These are phyloP conservation scores for Pythium pyrilobum DNA, from an alignment of 352 stramenopile species.

Conservation along the genomic window DNA sequence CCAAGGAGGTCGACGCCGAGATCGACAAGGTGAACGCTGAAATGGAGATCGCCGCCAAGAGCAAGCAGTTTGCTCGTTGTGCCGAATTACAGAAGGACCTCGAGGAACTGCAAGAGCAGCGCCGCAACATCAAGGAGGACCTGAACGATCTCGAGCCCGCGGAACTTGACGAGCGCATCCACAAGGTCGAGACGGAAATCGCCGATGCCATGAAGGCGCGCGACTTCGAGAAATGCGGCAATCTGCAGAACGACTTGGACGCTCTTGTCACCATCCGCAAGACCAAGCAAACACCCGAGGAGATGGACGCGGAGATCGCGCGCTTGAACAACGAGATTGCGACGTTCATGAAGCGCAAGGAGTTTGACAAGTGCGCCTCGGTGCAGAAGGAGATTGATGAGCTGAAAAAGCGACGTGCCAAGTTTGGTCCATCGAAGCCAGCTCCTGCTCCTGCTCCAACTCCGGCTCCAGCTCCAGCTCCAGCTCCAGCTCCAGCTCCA, in stretches of 20 bases:
- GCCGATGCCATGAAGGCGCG: constrained; percentile 69
- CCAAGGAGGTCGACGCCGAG: constrained; percentile 80
- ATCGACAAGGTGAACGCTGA: constrained; percentile 71
- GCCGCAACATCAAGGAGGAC: constrained; percentile 77
- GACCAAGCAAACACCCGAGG: constrained; percentile 80
- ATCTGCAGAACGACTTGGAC: constrained; percentile 69
- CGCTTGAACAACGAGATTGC: constrained; percentile 64
- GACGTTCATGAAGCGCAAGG: constrained; percentile 68
- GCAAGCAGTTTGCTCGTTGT: constrained; percentile 80
- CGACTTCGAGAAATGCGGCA: constrained; percentile 73
- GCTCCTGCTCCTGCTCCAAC: constrained; percentile 4
- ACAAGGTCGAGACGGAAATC: constrained; percentile 56
- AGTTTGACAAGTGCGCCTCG: constrained; percentile 84
- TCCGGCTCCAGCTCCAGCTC: not conserved
- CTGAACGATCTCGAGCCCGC: constrained; percentile 79
- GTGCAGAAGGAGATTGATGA: constrained; percentile 82
- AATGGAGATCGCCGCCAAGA: constrained; percentile 67
- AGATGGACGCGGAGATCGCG: constrained; percentile 77
- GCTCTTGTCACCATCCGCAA: constrained; percentile 65
- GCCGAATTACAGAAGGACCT: constrained; percentile 78
- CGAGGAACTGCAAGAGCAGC: constrained; percentile 68
- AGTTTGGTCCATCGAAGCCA: constrained; percentile 34
- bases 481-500: not conserved
- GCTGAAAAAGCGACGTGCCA: constrained; percentile 62
- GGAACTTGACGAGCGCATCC: constrained; percentile 81